Evolutionary conservation across 352 stramenopile species (phyloP).

Genomic region (Phytophthora podocarpi): DNA sequence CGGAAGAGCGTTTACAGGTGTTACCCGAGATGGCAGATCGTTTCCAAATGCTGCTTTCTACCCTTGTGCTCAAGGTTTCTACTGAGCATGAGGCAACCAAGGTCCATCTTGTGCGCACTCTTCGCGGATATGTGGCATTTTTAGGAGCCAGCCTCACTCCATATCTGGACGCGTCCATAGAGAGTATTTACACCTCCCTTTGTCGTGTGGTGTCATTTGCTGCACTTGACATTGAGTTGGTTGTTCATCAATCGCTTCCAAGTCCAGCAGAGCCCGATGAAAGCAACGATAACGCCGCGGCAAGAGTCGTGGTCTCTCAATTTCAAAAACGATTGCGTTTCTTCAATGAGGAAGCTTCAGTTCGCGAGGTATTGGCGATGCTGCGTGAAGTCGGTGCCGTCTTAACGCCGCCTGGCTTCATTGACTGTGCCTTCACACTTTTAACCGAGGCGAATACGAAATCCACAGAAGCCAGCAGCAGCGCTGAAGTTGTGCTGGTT

Average conservation of each 20-base stretch:
- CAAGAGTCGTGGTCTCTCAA: constrained; percentile 56
- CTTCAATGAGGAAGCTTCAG: constrained; percentile 76
- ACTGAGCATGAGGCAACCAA: constrained; percentile 69
- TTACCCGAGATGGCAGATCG: constrained; percentile 64
- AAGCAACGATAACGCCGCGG: neutral
- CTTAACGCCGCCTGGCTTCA: constrained; percentile 59
- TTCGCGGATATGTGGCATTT: constrained; percentile 73
- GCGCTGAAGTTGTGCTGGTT: constrained; percentile 58
- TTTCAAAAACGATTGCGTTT: constrained; percentile 80
- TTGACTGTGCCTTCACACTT: constrained; percentile 67
- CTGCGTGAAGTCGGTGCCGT: constrained; percentile 53
- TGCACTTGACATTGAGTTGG: constrained; percentile 72
- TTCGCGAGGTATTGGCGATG: constrained; percentile 49
- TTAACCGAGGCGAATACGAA: constrained; percentile 26
- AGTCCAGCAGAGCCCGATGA: constrained; percentile 4
- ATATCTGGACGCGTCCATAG: constrained; percentile 59
- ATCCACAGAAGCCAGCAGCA: constrained; percentile 1
- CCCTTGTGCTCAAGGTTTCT: constrained; percentile 60
- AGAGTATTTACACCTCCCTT: constrained; percentile 53
- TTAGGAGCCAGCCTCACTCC: constrained; percentile 41
- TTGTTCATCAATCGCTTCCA: constrained; percentile 56
- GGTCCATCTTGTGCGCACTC: constrained; percentile 62
- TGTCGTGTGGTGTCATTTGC: constrained; percentile 63
- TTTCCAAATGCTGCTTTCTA: constrained; percentile 76
- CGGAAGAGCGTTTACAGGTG: constrained; percentile 61